Evolutionary conservation across 2,329 filamentous ascomycete species (phyloP), one percentile per base, ranked within the genome.

Genomic region (Ceratocystis huliohia): DNA sequence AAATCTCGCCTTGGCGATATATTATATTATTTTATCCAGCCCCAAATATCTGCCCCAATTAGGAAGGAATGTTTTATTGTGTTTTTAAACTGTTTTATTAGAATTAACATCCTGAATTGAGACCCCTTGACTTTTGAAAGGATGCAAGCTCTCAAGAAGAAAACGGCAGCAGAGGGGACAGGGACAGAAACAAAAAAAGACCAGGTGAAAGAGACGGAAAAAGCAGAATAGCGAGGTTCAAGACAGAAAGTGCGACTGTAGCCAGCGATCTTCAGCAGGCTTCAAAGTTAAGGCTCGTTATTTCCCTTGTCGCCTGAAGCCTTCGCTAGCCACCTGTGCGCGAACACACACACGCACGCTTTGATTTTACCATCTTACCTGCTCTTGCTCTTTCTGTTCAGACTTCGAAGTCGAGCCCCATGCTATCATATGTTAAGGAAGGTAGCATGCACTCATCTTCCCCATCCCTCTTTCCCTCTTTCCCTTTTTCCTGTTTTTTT

Each of bases 141-240:
- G 48, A 53, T 28, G 48, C 48, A 53, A 53, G 56, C 56, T 59
- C 56, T 59, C 56, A 59, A 17, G 22, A 57, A 57, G 22, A n/a
- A 59, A n/a, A n/a, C 17, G 28, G 53, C 56, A 59, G 33, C 30
- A n/a, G 28, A 59, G 30, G 37, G 28, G 28, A n/a, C 30, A 59
- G 15, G 37, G 17, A 59, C 17, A 59, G 28, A 59, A 37, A 15
- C 48, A 25, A 59, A 30, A 30, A 59, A 59, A 7, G 28, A 30
- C 37, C 56, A 59, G 10, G 13, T 37, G 8, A n/a, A 20, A 57
- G 22, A 30, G 53, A 57, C 22, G 22, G 53, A 57, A 30, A 33
- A 15, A 33, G 53, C 3, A 59, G n/a, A 10, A 22, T 5, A 20
- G 28, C 56, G 28, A 59, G 56, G 56, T 37, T 33, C 30, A 37